These are phyloP conservation scores for Rugonectria rugulosa DNA, from an alignment of 2,329 filamentous ascomycete genomes.

Conservation along the genomic window DNA sequence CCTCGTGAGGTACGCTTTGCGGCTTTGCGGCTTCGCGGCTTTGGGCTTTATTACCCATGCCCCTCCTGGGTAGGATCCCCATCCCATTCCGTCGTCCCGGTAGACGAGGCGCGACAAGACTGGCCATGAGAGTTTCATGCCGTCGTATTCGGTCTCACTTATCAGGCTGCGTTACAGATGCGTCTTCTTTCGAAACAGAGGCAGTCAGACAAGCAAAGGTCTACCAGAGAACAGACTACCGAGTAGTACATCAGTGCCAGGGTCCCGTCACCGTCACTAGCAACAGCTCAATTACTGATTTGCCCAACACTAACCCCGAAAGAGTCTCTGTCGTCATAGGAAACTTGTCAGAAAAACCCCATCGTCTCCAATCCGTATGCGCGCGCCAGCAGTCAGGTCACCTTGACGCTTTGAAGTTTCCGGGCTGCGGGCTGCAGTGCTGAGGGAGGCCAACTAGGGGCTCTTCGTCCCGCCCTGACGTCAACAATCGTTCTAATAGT, in stretches of 20 bases:
- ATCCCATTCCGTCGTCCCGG: background rate
- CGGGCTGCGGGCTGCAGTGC: background rate
- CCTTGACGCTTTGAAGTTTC: background rate
- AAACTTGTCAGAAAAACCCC: background rate
- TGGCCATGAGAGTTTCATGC: background rate
- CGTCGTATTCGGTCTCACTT: background rate
- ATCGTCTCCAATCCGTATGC: background rate
- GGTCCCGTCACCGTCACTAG: background rate
- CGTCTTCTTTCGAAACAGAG: background rate
- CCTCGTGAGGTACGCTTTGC: background rate
- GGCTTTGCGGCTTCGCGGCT: background rate
- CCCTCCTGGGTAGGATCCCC: too few species aligned
- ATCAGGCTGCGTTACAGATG: background rate
- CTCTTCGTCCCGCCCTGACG: conserved; percentile 27
- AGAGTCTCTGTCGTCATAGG: conserved; percentile 3
- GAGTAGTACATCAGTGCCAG: too few species aligned
- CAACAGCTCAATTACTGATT: background rate
- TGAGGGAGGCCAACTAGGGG: conserved; percentile 4
- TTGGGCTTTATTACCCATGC: too few species aligned
- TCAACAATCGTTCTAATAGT: conserved; percentile 22
- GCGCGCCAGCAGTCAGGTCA: background rate
- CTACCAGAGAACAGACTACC: too few species aligned
- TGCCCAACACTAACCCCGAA: background rate
- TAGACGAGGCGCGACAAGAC: background rate
- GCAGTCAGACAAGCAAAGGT: too few species aligned